These are phyloP conservation scores for Balakata baccata DNA, from an alignment of 345 rosid species.

Conservation along the genomic window DNA sequence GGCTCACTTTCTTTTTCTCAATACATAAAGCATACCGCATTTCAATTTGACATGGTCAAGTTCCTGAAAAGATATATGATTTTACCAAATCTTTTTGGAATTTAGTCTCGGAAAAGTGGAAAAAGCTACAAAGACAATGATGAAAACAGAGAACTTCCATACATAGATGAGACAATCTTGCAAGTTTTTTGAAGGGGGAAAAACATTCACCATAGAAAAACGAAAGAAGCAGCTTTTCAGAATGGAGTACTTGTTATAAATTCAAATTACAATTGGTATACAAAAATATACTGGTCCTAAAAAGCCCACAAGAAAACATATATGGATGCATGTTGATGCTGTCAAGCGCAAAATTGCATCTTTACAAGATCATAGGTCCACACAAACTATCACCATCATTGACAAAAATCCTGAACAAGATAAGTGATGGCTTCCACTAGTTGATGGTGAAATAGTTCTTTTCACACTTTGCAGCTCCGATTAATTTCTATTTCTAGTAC, in stretches of 20 bases:
- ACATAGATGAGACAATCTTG: not conserved
- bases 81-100: constrained; percentile 6
- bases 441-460: not conserved
- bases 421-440: no score
- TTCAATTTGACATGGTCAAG: not conserved
- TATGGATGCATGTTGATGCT: not conserved
- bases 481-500: not conserved
- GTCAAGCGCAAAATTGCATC: constrained; percentile 6
- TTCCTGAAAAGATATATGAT: not conserved
- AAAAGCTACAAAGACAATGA: not conserved
- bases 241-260: not conserved
- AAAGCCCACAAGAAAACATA: not conserved
- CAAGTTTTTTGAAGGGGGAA: not conserved
- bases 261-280: not conserved
- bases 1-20: no score
- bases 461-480: constrained; percentile 15
- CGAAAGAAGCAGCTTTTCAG: not conserved
- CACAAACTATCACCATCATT: not conserved
- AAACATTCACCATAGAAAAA: not conserved
- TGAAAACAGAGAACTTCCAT: not conserved
- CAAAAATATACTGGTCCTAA: not conserved
- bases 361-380: not conserved
- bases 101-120: not conserved
- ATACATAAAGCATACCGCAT: not conserved
- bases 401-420: not conserved